Evolutionary conservation across 225 moss, liverwort and hornwort genomes (phyloP).

Genomic region (Climacium dendroides): DNA sequence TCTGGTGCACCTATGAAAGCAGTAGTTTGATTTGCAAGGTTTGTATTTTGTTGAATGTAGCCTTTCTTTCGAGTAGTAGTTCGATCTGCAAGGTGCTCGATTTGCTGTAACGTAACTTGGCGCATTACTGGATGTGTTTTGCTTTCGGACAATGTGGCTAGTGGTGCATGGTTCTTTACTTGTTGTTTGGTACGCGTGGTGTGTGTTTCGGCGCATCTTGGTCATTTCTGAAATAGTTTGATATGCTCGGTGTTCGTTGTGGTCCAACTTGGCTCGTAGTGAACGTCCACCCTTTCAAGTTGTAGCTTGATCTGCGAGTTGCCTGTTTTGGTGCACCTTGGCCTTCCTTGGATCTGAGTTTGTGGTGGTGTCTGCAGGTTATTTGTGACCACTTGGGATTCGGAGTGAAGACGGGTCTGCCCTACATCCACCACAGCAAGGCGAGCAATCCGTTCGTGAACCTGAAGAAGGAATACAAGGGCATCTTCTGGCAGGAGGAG

Average conservation of each 20-base stretch:
- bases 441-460: conserved; percentile 74
- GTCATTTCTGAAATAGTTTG: neutral
- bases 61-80: neutral
- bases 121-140: too few relatives aligned
- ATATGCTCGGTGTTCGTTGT: neutral
- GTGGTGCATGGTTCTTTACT: too few relatives aligned
- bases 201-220: neutral
- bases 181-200: neutral
- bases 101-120: neutral
- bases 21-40: neutral
- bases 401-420: conserved; percentile 90
- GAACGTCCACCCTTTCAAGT: neutral
- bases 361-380: neutral
- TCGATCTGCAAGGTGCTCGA: neutral
- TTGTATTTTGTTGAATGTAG: neutral
- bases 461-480: conserved; percentile 60
- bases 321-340: neutral
- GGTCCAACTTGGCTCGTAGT: neutral
- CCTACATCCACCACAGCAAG: conserved; percentile 94
- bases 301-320: neutral
- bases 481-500: conserved; percentile 81
- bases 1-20: neutral
- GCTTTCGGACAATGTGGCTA: neutral
- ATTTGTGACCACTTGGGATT: conserved; percentile 74
- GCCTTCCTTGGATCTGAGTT: neutral